Evolutionary conservation across 192 early-diverging fungal species (phyloP).

Genomic region (Helicostylum pulchrum): DNA sequence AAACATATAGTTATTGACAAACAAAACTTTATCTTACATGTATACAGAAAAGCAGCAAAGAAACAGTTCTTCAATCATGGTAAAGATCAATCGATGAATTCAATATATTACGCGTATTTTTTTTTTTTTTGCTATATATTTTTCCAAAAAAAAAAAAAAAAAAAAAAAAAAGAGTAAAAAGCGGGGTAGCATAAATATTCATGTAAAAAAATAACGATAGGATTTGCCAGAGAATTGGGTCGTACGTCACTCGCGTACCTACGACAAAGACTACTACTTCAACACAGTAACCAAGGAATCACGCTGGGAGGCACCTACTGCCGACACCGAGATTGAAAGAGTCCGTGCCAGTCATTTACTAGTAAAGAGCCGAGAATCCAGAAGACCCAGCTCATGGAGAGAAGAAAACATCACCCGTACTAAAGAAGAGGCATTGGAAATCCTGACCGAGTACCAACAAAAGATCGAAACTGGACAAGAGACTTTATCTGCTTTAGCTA

Average conservation of each 20-base stretch:
- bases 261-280: constrained; percentile 73
- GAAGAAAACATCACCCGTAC: constrained; percentile 85
- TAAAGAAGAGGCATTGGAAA: constrained; percentile 83
- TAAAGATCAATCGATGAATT: background rate
- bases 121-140: background rate
- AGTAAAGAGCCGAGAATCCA: constrained; percentile 83
- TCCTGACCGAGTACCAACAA: constrained; percentile 60
- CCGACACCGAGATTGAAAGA: constrained; percentile 27
- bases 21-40: no score
- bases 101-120: background rate
- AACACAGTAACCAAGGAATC: constrained; percentile 70
- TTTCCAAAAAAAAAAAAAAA: no score
- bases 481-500: constrained; percentile 70
- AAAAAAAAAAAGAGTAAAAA: background rate
- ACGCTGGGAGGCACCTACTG: constrained; percentile 69
- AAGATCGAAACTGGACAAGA: constrained; percentile 62
- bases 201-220: constrained; percentile 19
- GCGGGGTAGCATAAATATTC: no score
- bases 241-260: constrained; percentile 62
- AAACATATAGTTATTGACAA: no score
- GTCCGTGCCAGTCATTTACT: constrained; percentile 87
- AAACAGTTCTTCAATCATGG: background rate
- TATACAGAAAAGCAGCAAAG: constrained; percentile 18
- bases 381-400: constrained; percentile 89
- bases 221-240: constrained; percentile 67